Evolutionary conservation across 208 protist species (phyloP).

Genomic region (Leishmania mexicana): DNA sequence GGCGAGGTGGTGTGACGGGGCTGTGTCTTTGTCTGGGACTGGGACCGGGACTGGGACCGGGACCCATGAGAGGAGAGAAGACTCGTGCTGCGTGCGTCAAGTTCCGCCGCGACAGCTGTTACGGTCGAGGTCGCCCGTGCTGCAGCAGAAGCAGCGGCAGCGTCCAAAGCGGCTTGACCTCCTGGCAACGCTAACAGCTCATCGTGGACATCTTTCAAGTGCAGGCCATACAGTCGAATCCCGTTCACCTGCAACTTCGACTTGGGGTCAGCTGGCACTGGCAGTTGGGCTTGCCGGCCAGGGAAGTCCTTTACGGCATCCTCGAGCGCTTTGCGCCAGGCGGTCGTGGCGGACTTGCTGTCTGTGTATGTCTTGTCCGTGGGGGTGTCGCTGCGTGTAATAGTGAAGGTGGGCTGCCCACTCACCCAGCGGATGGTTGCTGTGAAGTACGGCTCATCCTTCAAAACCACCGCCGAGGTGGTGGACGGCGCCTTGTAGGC

Average conservation of each 20-base stretch:
- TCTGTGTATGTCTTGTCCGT: conserved; percentile 38
- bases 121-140: neutral
- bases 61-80: conserved; percentile 7
- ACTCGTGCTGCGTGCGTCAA: conserved; percentile 1
- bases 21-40: conserved; percentile 2
- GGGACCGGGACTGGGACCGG: neutral
- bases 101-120: neutral
- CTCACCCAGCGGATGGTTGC: conserved; percentile 34
- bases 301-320: conserved; percentile 65
- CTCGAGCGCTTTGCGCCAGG: conserved; percentile 57
- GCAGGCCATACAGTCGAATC: conserved; percentile 41
- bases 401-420: conserved; percentile 38
- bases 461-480: neutral
- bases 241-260: conserved; percentile 30
- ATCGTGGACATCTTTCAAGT: conserved; percentile 33
- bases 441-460: conserved; percentile 39
- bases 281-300: conserved; percentile 2
- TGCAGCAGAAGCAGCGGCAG: conserved; percentile 2
- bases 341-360: conserved; percentile 29
- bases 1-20: conserved; percentile 1
- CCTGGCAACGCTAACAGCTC: conserved; percentile 41
- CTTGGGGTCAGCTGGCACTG: conserved; percentile 11
- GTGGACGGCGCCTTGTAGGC: conserved; percentile 13
- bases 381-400: conserved; percentile 71
- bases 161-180: conserved; percentile 24